A percentile compares a stretch with the other conserved stretches of the same genome.
Conservation (phyloP, 768 basidiomycete genomes). For the Auricularia heimuer region DNA sequence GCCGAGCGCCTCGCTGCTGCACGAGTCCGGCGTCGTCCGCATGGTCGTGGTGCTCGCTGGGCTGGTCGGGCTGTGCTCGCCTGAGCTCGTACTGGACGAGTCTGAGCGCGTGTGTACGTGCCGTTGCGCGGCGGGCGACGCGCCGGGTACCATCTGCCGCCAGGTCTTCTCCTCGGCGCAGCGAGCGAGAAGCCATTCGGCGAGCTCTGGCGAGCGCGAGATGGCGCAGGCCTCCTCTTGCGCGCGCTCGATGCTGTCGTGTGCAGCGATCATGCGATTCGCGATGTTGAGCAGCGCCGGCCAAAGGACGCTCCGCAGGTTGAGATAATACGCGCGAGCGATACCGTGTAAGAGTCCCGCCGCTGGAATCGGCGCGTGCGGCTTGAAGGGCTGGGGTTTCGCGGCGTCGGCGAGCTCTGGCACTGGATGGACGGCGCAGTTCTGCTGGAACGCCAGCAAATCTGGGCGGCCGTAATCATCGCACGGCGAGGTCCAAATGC, state of each 20-base stretch:
- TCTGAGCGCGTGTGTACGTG: not conserved
- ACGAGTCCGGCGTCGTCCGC: not conserved
- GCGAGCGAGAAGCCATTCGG: not conserved
- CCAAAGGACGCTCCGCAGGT: slow-evolving; percentile 48
- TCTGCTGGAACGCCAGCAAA: not conserved
- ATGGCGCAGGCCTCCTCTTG: not conserved
- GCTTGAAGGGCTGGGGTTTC: not conserved
- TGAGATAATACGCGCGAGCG: slow-evolving; percentile 39
- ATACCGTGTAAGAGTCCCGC: slow-evolving; percentile 21
- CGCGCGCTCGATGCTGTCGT: slow-evolving; percentile 10
- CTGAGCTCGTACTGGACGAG: not conserved
- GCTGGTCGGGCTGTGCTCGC: not conserved
- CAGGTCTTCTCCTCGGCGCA: not conserved
- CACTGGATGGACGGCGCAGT: slow-evolving; percentile 4
- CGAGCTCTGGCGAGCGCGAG: not conserved
- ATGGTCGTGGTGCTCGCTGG: not conserved
- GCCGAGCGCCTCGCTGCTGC: not conserved
- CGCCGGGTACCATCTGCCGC: not conserved
- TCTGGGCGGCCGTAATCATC: slow-evolving; percentile 38
- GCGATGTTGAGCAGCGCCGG: slow-evolving; percentile 65
- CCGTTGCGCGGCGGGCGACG: not conserved
- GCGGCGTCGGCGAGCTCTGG: not conserved
- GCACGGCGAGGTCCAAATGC: slow-evolving; percentile 65
- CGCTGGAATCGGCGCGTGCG: slow-evolving; percentile 29
- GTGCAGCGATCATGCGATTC: slow-evolving; percentile 54